phyloP scores from a whole-genome alignment of 164 flowering plant species.

The Chimonanthus salicifolius region DNA sequence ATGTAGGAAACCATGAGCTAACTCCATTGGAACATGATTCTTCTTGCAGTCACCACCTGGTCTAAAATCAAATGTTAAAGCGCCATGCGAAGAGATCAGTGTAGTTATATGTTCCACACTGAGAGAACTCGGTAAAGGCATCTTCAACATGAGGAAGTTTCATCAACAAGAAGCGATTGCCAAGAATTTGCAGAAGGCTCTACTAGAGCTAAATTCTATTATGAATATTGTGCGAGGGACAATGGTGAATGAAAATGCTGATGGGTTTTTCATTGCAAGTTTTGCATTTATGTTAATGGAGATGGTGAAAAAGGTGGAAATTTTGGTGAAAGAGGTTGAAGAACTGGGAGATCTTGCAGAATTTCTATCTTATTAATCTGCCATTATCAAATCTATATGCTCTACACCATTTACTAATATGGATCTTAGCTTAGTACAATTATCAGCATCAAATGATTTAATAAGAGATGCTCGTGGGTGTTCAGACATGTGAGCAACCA shows the following conservation, averaged over 20 bases:
- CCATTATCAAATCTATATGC: no score
- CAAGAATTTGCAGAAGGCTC: neutral
- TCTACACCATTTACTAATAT: neutral
- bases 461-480: no score
- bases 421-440: no score
- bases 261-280: neutral
- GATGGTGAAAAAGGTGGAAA: constrained; percentile 43
- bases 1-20: neutral
- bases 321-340: constrained; percentile 49
- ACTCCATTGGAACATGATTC: neutral
- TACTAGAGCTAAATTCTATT: neutral
- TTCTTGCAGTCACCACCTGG: neutral
- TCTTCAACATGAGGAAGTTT: constrained; percentile 2
- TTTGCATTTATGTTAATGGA: constrained; percentile 29
- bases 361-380: constrained; percentile 14
- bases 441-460: no score
- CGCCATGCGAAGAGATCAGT: constrained; percentile 5
- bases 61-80: neutral
- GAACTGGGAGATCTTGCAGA: constrained; percentile 52
- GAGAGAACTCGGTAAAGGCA: neutral
- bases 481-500: no score
- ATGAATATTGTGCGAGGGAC: neutral
- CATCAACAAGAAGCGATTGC: neutral
- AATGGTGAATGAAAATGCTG: neutral
- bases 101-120: neutral